Base-by-base conservation (phyloP, 148 eudicot species). In the Camellia lanceoleosa region DNA sequence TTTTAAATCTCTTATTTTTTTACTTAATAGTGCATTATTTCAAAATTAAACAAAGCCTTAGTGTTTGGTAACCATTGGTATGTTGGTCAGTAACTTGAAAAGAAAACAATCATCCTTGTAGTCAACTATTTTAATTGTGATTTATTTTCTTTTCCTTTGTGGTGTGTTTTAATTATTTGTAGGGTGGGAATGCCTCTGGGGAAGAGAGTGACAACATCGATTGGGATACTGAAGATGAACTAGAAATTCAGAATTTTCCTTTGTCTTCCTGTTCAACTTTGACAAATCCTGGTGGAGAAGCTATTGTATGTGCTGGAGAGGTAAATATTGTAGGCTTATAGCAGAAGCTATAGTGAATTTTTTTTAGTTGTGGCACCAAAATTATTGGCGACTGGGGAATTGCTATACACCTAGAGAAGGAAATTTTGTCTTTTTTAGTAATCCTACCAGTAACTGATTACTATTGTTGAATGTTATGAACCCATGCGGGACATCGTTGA, bases 161-260 rank as follows among this genome's bases (percentile, higher is more conserved):
- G 73, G 49, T 44, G 51, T 78, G 49, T 44, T 77, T 46, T 76
- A 55, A 68, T 71, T 19, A 30, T 72, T 23, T 43, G 69, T 77
- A 90, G 95, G 91, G 83, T 66, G 90, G 79, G 71, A 83, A 81
- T 83, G 78, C 67, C 18, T 84, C 90, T 58, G 92, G 84, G 54
- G 84, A 83, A 42, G 92, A 82, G 10, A 80, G 85, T 80, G 85
- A 74, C 18, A 82, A 84, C 77, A 73, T 86, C 73, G 90, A 90
- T 75, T 94, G 98, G 94, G 86, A 71, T 79, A 91, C 88, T 63
- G 96, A 94, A n/a, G 96, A 94, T 73, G 98, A 92, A 62, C 82
- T 80, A 30, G 98, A 89, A 80, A 90, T 87, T 74, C 72, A 79
- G 74, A 82, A 78, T 46, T 74, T 81, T 14, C 44, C 78, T 75